phyloP scores from a whole-genome alignment of 345 rosid species.

The Alliaria petiolata region DNA sequence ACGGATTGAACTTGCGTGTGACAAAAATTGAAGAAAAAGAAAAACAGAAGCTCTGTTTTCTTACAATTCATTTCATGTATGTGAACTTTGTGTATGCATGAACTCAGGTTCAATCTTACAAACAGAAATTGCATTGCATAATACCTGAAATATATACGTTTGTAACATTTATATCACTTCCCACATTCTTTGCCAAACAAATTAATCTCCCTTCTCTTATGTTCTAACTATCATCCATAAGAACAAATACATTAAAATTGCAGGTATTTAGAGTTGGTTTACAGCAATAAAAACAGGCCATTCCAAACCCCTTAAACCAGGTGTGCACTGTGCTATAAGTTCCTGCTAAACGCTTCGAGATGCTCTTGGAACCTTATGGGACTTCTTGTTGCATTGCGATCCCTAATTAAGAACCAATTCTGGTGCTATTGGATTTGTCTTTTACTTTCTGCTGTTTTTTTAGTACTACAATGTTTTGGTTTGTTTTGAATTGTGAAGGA shows the following conservation, averaged over 20 bases:
- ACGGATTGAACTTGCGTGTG: constrained; percentile 3
- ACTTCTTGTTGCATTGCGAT: constrained; percentile 22
- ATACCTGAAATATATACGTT: neutral
- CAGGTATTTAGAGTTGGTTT: neutral
- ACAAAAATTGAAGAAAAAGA: no score
- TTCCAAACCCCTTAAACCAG: constrained; percentile 32
- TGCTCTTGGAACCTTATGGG: constrained; percentile 19
- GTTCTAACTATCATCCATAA: neutral
- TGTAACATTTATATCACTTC: neutral
- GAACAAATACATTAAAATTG: constrained; percentile 2
- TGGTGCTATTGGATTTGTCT: neutral
- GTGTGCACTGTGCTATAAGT: constrained; percentile 34
- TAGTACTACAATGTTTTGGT: neutral
- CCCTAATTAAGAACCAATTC: neutral
- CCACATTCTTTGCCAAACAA: neutral
- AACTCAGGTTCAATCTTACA: neutral
- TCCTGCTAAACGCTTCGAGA: constrained; percentile 27
- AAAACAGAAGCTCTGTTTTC: no score
- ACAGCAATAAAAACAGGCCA: constrained; percentile 34
- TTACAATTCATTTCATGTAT: no score
- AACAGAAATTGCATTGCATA: neutral
- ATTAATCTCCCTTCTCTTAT: neutral
- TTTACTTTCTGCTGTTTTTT: neutral
- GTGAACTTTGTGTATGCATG: no score
- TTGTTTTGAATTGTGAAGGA: neutral